phyloP scores from a whole-genome alignment of 371 early-diverging fungal species.

The Haplosporangium sp. region DNA sequence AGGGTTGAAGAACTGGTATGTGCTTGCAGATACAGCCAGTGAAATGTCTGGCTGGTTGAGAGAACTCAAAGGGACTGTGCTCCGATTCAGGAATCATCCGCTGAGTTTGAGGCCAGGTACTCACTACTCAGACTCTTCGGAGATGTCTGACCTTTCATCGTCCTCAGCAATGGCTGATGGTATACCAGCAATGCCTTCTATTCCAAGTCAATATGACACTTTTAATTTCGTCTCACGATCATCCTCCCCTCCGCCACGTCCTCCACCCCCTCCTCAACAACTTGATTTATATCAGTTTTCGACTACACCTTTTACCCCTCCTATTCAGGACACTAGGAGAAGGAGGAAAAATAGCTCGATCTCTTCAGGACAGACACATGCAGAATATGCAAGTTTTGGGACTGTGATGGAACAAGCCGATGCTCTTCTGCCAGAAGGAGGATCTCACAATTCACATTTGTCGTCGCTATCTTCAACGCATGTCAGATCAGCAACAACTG shows the following conservation, averaged over 20 bases:
- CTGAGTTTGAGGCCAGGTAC: constrained; percentile 25
- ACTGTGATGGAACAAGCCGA: constrained; percentile 53
- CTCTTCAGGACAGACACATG: constrained; percentile 15
- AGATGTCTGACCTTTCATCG: constrained; percentile 40
- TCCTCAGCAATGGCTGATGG: constrained; percentile 20
- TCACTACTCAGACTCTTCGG: constrained; percentile 45
- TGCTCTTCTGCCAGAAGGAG: constrained; percentile 19
- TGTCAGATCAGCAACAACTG: too few relatives aligned
- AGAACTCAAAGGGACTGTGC: constrained; percentile 41
- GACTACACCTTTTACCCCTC: constrained; percentile 6
- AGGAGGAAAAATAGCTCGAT: constrained; percentile 14
- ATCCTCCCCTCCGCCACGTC: constrained; percentile 34
- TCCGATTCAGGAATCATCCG: constrained; percentile 16
- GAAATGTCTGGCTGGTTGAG: constrained; percentile 51
- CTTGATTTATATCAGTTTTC: constrained; percentile 22
- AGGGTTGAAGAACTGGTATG: constrained; percentile 44
- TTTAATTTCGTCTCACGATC: constrained; percentile 9
- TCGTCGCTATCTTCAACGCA: not conserved
- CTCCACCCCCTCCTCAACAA: constrained; percentile 17
- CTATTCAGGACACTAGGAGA: constrained; percentile 2
- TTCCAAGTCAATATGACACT: constrained; percentile 29
- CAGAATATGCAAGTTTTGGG: constrained; percentile 49
- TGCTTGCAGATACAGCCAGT: constrained; percentile 41
- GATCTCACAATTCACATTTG: not conserved
- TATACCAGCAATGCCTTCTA: constrained; percentile 14